phyloP scores from a whole-genome alignment of 495 filamentous ascomycete genomes.

The Pseudomonodictys pantanalensis region DNA sequence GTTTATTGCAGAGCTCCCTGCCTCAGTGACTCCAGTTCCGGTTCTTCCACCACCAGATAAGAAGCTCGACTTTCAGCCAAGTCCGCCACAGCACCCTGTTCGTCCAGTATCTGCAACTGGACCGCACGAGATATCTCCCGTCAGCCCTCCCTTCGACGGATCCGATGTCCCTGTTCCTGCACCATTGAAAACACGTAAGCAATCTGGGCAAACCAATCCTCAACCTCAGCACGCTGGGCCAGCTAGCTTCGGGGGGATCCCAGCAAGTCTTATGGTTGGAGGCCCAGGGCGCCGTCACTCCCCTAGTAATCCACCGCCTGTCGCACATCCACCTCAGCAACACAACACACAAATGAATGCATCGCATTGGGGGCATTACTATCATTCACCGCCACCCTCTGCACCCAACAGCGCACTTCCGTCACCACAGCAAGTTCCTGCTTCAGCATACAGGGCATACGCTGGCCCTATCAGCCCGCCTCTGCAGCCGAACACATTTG shows the following conservation, averaged over 20 bases:
- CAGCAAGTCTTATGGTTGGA: slow-evolving; percentile 3
- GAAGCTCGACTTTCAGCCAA: background rate
- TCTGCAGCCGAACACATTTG: background rate
- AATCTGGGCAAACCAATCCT: background rate
- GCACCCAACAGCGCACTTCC: background rate
- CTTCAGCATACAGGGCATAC: slow-evolving; percentile 6
- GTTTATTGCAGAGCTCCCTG: background rate
- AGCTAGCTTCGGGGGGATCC: background rate
- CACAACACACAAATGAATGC: background rate
- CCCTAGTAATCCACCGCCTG: background rate
- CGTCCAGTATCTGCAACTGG: background rate
- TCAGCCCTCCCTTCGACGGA: background rate
- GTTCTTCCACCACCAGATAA: too few species aligned
- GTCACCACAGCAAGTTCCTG: background rate
- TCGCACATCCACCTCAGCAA: background rate
- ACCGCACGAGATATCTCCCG: background rate
- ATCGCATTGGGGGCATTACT: slow-evolving; percentile 1
- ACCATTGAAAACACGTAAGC: background rate
- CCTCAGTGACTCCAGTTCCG: background rate
- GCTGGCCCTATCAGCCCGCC: slow-evolving; percentile 5
- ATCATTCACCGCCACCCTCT: slow-evolving; percentile 1
- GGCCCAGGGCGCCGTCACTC: background rate
- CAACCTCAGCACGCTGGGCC: background rate
- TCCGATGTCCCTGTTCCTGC: background rate
- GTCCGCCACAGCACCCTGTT: background rate